Evolutionary conservation across 1,284 basidiomycete genomes (phyloP), one percentile per base, ranked within the genome.

Genomic region (Rhodotorula sp.): DNA sequence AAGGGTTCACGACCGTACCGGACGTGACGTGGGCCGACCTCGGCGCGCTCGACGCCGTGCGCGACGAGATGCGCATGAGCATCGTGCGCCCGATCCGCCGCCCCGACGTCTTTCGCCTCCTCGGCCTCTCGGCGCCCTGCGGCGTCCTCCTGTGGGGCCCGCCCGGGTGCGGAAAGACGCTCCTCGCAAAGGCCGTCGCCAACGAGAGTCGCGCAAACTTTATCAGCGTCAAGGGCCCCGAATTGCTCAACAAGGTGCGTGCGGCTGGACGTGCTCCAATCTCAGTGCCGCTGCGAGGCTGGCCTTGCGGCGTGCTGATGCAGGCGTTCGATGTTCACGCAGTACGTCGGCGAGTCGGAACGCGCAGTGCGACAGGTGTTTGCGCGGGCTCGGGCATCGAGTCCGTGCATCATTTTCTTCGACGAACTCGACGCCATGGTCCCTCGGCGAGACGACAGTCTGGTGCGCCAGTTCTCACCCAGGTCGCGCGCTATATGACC

Each of bases 271-370:
- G 16, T 17, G 27, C 27, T 25, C 52, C 52, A 3, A 23, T 8
- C 52, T n/a, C 23, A 5, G 52, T 8, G 52, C 23, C 8, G n/a
- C 52, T 52, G 23, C 34, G 34, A 34, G 34, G 34, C 3, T 34
- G 34, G 34, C 34, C 34, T 34, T 34, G 34, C 34, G 34, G 34
- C 34, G 34, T 34, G 34, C 34, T 53, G 49, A 23, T 50, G 19
- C 3, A 52, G 27, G 21, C 7, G 0, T n/a, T 1, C 2, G 25
- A 1, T 3, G 25, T 3, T 10, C 19, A 4, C 41, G 14, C 65
- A 97, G 92, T 99, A 98, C 77, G 95, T 99, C 0, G 96, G 96
- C 41, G 96, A 99, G 84, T 95, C 92, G 81, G 97, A 99, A 80
- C 85, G 93, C 42, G 95, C 96, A 0, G 93, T 99, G 0, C 85